Evolutionary conservation across 495 filamentous ascomycete genomes (phyloP), one percentile per base, ranked within the genome.

Genomic region (Parathielavia hyrcaniae): DNA sequence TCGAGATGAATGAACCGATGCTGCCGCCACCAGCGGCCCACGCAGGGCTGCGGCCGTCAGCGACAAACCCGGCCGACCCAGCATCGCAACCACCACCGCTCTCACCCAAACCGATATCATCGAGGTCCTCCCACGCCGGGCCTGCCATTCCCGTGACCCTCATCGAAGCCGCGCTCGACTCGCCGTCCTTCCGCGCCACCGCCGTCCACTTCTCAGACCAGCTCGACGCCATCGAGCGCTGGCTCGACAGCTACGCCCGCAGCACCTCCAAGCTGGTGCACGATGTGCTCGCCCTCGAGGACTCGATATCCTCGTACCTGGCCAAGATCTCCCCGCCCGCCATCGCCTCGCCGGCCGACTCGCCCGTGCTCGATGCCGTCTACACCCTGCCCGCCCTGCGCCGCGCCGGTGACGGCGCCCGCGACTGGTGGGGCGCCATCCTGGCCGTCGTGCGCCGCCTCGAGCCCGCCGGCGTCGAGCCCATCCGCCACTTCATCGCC

Each of bases 91-190:
- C 34, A 16, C 40, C 49, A 48, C 20, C 59, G 34, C n/a, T n/a
- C n/a, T n/a, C 34, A 35, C 16, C 43, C 30, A 17, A 30, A 10
- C 2, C n/a, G 4, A 20, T 34, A 50, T 36, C 56, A 3, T 17
- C 50, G 6, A 22, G 41, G n/a, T 13, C 57, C 0, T 46, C 40
- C 14, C 47, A 45, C 46, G 53, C 75, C 44, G 64, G 71, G 58
- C 73, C 72, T 44, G 69, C 75, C 38, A 76, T 81, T 39, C 92
- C 93, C n/a, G 95, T 97, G 32, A 81, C 83, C 47, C 80, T 96
- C 56, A 91, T 89, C 77, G 93, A 98, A 81, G 93, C 93, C 48
- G 88, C 91, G 32, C 86, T 97, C 73, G 93, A 98, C 73, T 93
- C 89, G 4, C 93, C 93, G 22, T 95, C 91, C 39, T 98, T 97